Base-by-base conservation (phyloP, 176 grass and related monocot species). In the Chloris gayana region DNA sequence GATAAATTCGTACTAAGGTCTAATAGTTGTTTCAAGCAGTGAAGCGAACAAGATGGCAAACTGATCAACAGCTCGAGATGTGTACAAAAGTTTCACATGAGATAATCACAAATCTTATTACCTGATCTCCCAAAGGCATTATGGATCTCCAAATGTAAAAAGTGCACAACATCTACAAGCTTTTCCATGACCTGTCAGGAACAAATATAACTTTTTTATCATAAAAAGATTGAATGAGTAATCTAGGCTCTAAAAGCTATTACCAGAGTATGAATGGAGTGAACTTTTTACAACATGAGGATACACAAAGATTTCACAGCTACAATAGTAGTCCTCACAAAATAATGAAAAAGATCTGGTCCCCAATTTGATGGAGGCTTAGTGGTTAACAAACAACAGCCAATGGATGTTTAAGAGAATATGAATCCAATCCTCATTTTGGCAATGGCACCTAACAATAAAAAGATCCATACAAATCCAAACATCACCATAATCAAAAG, bases 111-210 rank as follows among this genome's bases (percentile, higher is more conserved):
- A 84, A 85, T 29, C 81, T 81, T 81, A 80, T 64, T 93, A 99
- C 96, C 92, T 91, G 90, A 72, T 57, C 45, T 72, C 47, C 92
- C 90, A 86, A 99, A 95, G 67, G 88, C 75, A 71, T 80, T 82
- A 69, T 89, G 81, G 56, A 99, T 99, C 82, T 95, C 88, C 84
- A 95, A 82, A 91, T 95, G 92, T 74, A 99, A 93, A 76, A 91
- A 95, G 78, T 99, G 92, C 53, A 99, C 96, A 83, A 93, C 93
- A 47, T 99, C 92, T 44, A 99, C 92, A 69, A 99, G 90, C 51
- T 99, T 99, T 76, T 91, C 96, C 86, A 99, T 93, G 34, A 99
- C 96, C 95, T 98, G 85, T 27, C 64, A 83, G 65, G 51, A 77
- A 84, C 57, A 67, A 61, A 83, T 51, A 9, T 77, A 54, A 63